Evolutionary conservation across 129 eudicot species (phyloP).

Genomic region (Rutidosis leptorrhynchoides): DNA sequence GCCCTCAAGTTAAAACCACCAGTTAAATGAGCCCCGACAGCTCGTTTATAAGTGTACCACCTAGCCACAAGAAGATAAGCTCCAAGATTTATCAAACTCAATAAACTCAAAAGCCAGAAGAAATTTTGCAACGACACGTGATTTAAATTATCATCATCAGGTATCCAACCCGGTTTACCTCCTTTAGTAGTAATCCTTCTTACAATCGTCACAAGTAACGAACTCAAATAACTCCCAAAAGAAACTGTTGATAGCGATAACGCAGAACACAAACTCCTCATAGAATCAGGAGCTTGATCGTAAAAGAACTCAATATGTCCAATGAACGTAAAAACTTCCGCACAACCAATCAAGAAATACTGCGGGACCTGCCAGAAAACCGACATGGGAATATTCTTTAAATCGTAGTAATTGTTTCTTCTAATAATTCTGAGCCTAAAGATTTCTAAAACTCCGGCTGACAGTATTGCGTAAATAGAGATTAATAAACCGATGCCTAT

Average conservation of each 20-base stretch:
- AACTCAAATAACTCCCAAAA: constrained; percentile 66
- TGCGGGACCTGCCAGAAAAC: constrained; percentile 81
- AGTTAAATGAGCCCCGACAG: constrained; percentile 48
- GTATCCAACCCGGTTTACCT: constrained; percentile 70
- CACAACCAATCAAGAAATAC: constrained; percentile 60
- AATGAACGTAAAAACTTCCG: constrained; percentile 55
- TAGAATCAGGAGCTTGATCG: constrained; percentile 76
- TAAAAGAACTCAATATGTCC: constrained; percentile 73
- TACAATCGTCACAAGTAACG: constrained; percentile 56
- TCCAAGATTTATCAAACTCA: constrained; percentile 58
- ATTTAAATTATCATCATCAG: constrained; percentile 73
- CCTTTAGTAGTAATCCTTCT: constrained; percentile 39
- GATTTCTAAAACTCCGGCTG: constrained; percentile 45
- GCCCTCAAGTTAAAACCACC: too few species aligned
- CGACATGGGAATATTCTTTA: constrained; percentile 40
- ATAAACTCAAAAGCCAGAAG: constrained; percentile 60
- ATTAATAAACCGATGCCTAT: constrained; percentile 57
- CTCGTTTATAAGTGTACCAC: constrained; percentile 54
- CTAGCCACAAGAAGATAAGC: constrained; percentile 47
- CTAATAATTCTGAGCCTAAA: constrained; percentile 39
- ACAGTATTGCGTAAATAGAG: constrained; percentile 49
- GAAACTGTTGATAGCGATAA: constrained; percentile 51
- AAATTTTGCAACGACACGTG: constrained; percentile 57
- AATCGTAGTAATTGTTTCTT: constrained; percentile 32
- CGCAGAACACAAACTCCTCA: constrained; percentile 77